Conservation (phyloP, 495 filamentous ascomycete genomes). For the Aspergillus bertholletiae region DNA sequence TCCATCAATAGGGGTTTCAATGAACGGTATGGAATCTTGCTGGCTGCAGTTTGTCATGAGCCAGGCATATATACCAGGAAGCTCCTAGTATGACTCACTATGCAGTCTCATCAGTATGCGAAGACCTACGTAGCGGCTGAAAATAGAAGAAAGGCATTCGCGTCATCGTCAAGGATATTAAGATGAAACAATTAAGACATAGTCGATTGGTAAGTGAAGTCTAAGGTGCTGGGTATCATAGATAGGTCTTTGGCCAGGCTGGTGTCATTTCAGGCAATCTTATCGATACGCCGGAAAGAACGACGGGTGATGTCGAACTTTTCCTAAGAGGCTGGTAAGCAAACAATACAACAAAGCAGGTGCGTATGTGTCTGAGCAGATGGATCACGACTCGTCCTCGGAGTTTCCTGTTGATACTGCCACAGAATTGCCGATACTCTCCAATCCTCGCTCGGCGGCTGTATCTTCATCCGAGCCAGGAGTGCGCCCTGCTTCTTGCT, state of each 20-base stretch:
- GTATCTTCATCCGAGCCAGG: slow-evolving; percentile 23
- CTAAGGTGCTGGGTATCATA: slow-evolving; percentile 12
- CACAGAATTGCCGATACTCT: slow-evolving; percentile 37
- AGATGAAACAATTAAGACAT: background rate
- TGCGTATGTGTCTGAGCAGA: background rate
- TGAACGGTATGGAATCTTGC: slow-evolving; percentile 24
- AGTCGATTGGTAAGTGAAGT: slow-evolving; percentile 1
- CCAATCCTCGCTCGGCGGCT: slow-evolving; percentile 34
- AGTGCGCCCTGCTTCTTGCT: slow-evolving; percentile 48
- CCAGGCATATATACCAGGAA: slow-evolving; percentile 1
- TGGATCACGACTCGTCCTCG: slow-evolving; percentile 23
- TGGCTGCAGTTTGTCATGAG: slow-evolving; percentile 4
- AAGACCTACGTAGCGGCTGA: slow-evolving; percentile 14
- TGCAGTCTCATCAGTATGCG: slow-evolving; percentile 2
- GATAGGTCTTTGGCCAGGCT: background rate
- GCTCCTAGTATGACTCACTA: slow-evolving; percentile 16
- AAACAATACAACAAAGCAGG: background rate
- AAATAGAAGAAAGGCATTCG: slow-evolving; percentile 16
- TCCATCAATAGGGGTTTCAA: slow-evolving; percentile 32
- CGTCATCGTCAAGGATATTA: slow-evolving; percentile 9
- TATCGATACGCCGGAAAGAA: slow-evolving; percentile 4
- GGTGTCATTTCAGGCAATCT: background rate
- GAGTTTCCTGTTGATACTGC: slow-evolving; percentile 23
- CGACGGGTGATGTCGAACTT: background rate
- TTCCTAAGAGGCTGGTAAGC: background rate